These are phyloP conservation scores for Botrytis elliptica DNA, from an alignment of 2,329 filamentous ascomycete genomes.

Conservation along the genomic window DNA sequence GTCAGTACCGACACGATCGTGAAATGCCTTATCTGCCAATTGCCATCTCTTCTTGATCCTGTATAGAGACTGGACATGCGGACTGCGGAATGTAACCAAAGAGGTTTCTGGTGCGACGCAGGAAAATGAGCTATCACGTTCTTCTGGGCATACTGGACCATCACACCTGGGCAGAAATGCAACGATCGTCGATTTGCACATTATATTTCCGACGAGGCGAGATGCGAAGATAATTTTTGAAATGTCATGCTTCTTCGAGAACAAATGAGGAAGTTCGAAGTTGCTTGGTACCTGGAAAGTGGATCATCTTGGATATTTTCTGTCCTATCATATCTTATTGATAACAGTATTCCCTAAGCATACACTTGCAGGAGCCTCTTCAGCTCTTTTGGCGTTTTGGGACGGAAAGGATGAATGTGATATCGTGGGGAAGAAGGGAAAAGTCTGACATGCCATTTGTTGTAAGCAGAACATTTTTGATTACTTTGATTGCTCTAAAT, in stretches of 20 bases:
- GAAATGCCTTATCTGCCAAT: background rate
- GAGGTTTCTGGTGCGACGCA: background rate
- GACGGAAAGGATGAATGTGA: slow-evolving; percentile 13
- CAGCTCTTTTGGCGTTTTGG: background rate
- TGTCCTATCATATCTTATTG: slow-evolving; percentile 13
- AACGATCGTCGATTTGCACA: slow-evolving; percentile 1
- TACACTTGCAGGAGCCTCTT: slow-evolving; percentile 16
- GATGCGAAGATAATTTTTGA: slow-evolving; percentile 5
- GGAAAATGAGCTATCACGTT: slow-evolving; percentile 15
- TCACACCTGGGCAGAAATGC: slow-evolving; percentile 11
- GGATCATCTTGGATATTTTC: background rate
- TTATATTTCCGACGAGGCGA: background rate
- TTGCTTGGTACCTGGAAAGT: background rate
- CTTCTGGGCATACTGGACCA: background rate
- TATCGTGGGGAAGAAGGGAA: slow-evolving; percentile 13
- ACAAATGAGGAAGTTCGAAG: slow-evolving; percentile 17
- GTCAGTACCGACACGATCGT: background rate
- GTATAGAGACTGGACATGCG: background rate
- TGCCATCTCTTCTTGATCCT: background rate
- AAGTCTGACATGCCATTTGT: slow-evolving; percentile 12
- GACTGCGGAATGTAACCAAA: background rate
- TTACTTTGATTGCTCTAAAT: background rate
- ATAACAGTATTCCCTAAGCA: slow-evolving; percentile 20
- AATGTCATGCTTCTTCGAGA: slow-evolving; percentile 11
- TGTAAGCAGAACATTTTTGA: slow-evolving; percentile 9